A percentile compares a stretch with the other conserved stretches of the same genome.
Conservation (phyloP, 495 filamentous ascomycete genomes). For the Lasiosphaeria hispida region DNA sequence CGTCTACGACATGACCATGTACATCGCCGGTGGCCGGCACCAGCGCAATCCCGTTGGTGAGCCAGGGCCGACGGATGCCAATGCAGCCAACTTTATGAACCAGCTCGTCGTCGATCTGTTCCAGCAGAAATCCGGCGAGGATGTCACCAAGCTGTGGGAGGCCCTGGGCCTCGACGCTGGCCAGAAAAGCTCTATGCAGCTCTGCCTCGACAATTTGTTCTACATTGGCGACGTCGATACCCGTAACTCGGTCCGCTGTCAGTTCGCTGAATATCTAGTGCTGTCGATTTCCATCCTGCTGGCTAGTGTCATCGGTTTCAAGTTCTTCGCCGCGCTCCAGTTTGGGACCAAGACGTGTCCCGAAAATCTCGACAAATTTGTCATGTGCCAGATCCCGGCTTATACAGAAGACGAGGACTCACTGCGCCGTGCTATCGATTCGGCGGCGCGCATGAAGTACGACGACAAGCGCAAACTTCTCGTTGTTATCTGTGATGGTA, state of each 20-base stretch:
- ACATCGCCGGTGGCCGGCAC: conserved; percentile 72
- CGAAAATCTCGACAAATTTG: conserved; percentile 95
- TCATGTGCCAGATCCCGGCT: conserved; percentile 95
- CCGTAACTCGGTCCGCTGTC: conserved; percentile 78
- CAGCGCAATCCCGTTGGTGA: conserved; percentile 54
- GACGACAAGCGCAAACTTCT: conserved; percentile 98
- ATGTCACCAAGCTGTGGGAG: conserved; percentile 83
- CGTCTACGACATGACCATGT: conserved; percentile 91
- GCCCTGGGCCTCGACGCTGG: conserved; percentile 54
- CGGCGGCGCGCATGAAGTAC: conserved; percentile 91
- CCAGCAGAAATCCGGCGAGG: conserved; percentile 67
- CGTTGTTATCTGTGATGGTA: conserved; percentile 93
- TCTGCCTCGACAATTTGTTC: conserved; percentile 93
- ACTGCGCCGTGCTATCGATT: conserved; percentile 93
- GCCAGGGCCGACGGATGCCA: conserved; percentile 41
- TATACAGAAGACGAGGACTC: conserved; percentile 99
- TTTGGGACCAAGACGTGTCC: conserved; percentile 88
- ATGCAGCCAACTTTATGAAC: conserved; percentile 82
- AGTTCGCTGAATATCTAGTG: conserved; percentile 87
- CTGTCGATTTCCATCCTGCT: conserved; percentile 86
- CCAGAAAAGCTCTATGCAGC: conserved; percentile 65
- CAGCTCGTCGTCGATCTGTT: conserved; percentile 72
- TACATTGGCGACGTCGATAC: conserved; percentile 92
- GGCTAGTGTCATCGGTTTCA: conserved; percentile 81
- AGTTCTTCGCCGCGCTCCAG: conserved; percentile 94